These are phyloP conservation scores for Xerocomus potaroensis DNA, from an alignment of 768 basidiomycete species.

Conservation along the genomic window DNA sequence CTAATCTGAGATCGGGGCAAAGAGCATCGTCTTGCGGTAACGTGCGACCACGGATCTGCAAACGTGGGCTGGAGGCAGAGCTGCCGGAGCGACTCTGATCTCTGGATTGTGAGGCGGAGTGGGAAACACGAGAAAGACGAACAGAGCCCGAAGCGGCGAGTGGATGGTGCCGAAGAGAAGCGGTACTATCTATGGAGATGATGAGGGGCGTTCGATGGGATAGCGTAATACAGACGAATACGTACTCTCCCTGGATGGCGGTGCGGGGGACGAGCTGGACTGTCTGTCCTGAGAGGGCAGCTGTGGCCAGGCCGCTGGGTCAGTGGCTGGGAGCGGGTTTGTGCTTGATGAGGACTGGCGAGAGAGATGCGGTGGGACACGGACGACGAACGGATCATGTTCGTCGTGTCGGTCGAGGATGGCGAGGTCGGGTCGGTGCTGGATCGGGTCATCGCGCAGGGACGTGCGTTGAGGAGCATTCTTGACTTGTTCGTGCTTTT, in stretches of 20 bases:
- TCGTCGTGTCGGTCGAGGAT: constrained; percentile 24
- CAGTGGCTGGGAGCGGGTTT: constrained; percentile 16
- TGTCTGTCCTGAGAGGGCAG: constrained; percentile 9
- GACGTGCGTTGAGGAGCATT: constrained; percentile 11
- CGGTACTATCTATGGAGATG: constrained; percentile 20
- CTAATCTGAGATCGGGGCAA: constrained; percentile 21
- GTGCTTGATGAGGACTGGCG: constrained; percentile 27
- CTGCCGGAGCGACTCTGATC: constrained; percentile 44
- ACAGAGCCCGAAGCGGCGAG: constrained; percentile 30
- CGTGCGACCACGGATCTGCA: constrained; percentile 36
- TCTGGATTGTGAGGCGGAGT: constrained; percentile 42
- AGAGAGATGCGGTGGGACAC: constrained; percentile 32
- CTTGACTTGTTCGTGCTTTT: constrained; percentile 14
- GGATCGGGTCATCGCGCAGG: constrained; percentile 16
- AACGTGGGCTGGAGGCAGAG: constrained; percentile 46
- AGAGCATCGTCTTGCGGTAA: constrained; percentile 38
- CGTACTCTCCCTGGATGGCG: constrained; percentile 38
- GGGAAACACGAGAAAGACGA: constrained; percentile 25
- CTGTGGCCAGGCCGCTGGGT: constrained; percentile 17
- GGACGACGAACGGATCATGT: constrained; percentile 46
- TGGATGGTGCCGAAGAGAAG: constrained; percentile 27
- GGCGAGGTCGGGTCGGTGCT: constrained; percentile 20
- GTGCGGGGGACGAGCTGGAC: constrained; percentile 29
- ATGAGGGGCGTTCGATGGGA: constrained; percentile 10
- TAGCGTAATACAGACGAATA: constrained; percentile 19